These are phyloP conservation scores for Penicillium macrosclerotiorum DNA, from an alignment of 495 filamentous ascomycete species.

Conservation along the genomic window DNA sequence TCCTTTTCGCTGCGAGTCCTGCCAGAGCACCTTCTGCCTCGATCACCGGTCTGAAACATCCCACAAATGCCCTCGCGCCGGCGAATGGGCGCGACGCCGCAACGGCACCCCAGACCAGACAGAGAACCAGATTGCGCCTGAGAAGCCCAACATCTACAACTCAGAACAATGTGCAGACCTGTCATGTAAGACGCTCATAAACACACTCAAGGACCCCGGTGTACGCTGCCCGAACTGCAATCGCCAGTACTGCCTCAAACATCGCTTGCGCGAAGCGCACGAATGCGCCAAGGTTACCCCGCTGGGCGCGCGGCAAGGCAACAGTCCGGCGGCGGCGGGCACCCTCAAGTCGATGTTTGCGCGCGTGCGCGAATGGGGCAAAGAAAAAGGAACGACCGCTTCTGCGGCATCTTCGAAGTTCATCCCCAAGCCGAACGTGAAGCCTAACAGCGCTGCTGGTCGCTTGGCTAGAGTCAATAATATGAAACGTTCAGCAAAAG, in stretches of 20 bases:
- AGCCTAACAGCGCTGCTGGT: conserved; percentile 57
- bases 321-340: conserved; percentile 45
- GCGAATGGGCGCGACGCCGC: conserved; percentile 78
- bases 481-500: conserved; percentile 84
- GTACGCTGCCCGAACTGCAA: conserved; percentile 82
- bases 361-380: conserved; percentile 65
- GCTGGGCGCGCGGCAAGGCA: conserved; percentile 53
- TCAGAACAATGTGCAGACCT: conserved; percentile 72
- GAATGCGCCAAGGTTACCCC: conserved; percentile 72
- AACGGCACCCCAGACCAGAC: conserved; percentile 31
- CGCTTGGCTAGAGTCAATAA: conserved; percentile 63
- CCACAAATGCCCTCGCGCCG: conserved; percentile 76
- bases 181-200: conserved; percentile 80
- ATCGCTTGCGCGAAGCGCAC: conserved; percentile 85
- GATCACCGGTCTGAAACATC: conserved; percentile 88
- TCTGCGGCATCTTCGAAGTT: conserved; percentile 38
- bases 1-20: conserved; percentile 91
- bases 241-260: conserved; percentile 85
- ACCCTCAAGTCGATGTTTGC: conserved; percentile 59
- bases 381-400: conserved; percentile 53
- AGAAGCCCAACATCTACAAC: conserved; percentile 57
- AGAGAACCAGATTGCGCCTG: conserved; percentile 23
- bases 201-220: conserved; percentile 72
- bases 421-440: conserved; percentile 50
- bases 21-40: conserved; percentile 81